Percentiles rank a stretch among this genome's conserved stretches.
These are phyloP conservation scores for Claviceps digitariae DNA, from an alignment of 2,329 filamentous ascomycete genomes.

Conservation along the genomic window DNA sequence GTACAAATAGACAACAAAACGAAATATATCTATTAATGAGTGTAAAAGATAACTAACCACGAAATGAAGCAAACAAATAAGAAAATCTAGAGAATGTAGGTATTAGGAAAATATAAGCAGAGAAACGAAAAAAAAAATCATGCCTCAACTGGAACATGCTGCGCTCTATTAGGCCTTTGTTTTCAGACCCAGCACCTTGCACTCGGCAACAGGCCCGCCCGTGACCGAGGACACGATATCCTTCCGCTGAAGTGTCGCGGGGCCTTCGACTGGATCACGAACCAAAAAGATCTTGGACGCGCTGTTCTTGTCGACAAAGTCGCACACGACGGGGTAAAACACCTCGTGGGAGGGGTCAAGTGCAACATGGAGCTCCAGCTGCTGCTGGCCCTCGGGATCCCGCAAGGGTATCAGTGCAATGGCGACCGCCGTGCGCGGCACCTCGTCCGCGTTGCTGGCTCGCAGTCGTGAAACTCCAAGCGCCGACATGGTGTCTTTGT, in stretches of 20 bases:
- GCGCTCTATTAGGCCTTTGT: background rate
- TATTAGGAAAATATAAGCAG: background rate
- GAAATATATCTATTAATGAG: no score
- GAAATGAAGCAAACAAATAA: background rate
- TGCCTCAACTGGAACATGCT: background rate
- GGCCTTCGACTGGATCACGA: slow-evolving; percentile 11
- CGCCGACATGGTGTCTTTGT: slow-evolving; percentile 17
- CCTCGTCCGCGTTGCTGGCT: slow-evolving; percentile 8
- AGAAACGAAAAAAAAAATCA: background rate
- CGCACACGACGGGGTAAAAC: slow-evolving; percentile 18
- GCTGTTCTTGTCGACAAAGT: slow-evolving; percentile 9
- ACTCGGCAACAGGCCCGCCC: slow-evolving; percentile 12
- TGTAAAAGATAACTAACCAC: background rate
- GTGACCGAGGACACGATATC: slow-evolving; percentile 15
- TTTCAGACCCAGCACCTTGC: slow-evolving; percentile 3
- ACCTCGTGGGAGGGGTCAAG: slow-evolving; percentile 10
- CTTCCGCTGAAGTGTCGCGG: slow-evolving; percentile 11
- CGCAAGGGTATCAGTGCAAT: slow-evolving; percentile 10
- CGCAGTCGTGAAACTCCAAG: slow-evolving; percentile 19
- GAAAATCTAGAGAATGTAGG: background rate
- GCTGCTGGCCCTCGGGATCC: slow-evolving; percentile 1
- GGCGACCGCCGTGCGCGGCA: slow-evolving; percentile 9
- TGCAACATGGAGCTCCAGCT: slow-evolving; percentile 10
- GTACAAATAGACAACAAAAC: background rate
- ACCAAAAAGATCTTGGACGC: slow-evolving; percentile 16